Evolutionary conservation across 441 rosid genomes (phyloP), one percentile per base, ranked within the genome.

Genomic region (Aquilaria agallochum): DNA sequence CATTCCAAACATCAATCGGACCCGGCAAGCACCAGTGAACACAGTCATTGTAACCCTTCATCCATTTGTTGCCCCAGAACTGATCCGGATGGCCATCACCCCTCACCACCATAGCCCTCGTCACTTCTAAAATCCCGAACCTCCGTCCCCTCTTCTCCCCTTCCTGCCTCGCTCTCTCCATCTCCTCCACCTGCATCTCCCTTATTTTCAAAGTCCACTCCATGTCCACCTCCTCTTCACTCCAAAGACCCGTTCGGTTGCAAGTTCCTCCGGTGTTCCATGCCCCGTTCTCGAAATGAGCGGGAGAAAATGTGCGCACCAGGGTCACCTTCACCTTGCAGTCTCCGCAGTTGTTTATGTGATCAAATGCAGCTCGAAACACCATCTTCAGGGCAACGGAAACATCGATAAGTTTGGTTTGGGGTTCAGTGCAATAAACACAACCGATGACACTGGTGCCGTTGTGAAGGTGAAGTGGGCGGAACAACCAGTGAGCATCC

Each of bases 21-120:
- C 96, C 94, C 0, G 96, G 97, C 72, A 91, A 68, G 77, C 97
- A 91, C 96, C 96, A 84, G 55, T 86, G 94, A 5, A 82, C 83
- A 51, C 94, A 88, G 59, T 86, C 94, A 9, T 78, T 88, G 15
- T 66, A 86, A 3, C 92, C 97, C 46, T 65, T 84, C 82, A 74
- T 78, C 88, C 79, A 72, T 55, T 76, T 61, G 44, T 91, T 85
- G 1, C 77, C 89, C 92, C 89, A 87, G 46, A 67, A 53, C 44
- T 58, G 66, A 11, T 81, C 77, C 0, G 96, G 96, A 36, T 89
- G 96, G 4, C 90, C 96, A 50, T 91, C 94, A 0, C 90, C 86
- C 69, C 92, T 79, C 87, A 91, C 76, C 50, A 74, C 6, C 97
- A 83, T 87, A 6, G 84, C 86, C 56, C 34, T 72, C 0, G 92